Percentiles rank a stretch among this genome's conserved stretches.
Evolutionary conservation across 1,284 basidiomycete genomes (phyloP).

Genomic region (Ustilago esculenta): DNA sequence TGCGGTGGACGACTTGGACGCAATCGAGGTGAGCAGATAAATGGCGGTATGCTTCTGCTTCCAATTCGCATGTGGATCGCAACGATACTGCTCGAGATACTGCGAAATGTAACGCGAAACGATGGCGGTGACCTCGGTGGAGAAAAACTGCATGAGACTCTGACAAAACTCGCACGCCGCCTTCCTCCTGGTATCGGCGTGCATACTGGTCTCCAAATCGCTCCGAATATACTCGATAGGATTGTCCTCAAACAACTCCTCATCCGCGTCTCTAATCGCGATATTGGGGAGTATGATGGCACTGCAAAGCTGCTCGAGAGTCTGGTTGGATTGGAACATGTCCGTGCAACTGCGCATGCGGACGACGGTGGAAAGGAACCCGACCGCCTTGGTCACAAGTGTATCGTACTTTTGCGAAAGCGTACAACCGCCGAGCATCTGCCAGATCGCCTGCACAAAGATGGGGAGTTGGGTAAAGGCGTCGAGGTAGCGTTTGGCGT

Average conservation of each 20-base stretch:
- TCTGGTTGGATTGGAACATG: constrained; percentile 74
- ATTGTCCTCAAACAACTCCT: constrained; percentile 97
- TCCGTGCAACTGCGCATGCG: constrained; percentile 72
- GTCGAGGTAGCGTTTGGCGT: constrained; percentile 89
- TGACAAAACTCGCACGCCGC: constrained; percentile 92
- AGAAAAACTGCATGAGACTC: constrained; percentile 82
- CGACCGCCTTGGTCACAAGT: constrained; percentile 89
- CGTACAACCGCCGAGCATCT: constrained; percentile 80
- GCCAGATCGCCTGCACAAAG: constrained; percentile 92
- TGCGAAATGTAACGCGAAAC: constrained; percentile 82
- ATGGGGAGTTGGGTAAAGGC: constrained; percentile 81
- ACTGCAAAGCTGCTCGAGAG: constrained; percentile 83
- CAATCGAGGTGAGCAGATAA: constrained; percentile 89
- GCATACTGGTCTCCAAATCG: constrained; percentile 76
- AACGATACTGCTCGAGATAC: constrained; percentile 75
- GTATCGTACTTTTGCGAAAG: constrained; percentile 81
- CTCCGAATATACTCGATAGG: constrained; percentile 93
- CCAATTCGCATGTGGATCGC: constrained; percentile 80
- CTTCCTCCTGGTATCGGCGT: constrained; percentile 81
- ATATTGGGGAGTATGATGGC: constrained; percentile 95
- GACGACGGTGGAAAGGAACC: constrained; percentile 91
- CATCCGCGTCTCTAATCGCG: constrained; percentile 83
- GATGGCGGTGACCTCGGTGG: constrained; percentile 83
- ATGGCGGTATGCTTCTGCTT: constrained; percentile 95
- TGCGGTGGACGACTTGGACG: constrained; percentile 83